Conservation (phyloP, 331 rosid species). For the Prunus yedoensis region DNA sequence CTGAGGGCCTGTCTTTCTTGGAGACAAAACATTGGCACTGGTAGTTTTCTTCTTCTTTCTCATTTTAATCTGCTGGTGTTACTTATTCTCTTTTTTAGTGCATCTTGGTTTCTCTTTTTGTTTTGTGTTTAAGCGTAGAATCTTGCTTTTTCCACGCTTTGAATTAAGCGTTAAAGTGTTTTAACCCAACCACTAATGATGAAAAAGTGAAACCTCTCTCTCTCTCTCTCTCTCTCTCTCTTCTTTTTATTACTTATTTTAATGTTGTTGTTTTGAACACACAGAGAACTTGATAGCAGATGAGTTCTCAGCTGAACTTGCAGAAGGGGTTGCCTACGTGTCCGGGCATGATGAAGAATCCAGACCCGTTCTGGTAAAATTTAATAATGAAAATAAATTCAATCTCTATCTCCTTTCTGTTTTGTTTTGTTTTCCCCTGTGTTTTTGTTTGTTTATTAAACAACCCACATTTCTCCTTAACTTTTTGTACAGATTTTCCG, state of each 20-base stretch:
- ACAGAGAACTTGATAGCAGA: constrained; percentile 88
- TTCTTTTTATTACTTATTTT: neutral
- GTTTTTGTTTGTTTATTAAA: neutral
- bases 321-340: constrained; percentile 87
- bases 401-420: neutral
- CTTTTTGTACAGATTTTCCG: constrained; percentile 64
- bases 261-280: neutral
- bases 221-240: no score
- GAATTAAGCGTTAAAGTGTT: constrained; percentile 34
- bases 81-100: neutral
- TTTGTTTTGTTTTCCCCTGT: no score
- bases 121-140: constrained; percentile 32
- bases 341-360: constrained; percentile 96
- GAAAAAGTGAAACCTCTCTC: neutral
- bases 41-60: constrained; percentile 30
- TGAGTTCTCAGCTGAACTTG: constrained; percentile 90
- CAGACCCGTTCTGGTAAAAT: constrained; percentile 79
- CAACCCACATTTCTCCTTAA: neutral
- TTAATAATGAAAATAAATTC: no score
- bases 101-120: constrained; percentile 13
- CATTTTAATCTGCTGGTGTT: neutral
- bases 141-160: constrained; percentile 41
- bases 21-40: constrained; percentile 79
- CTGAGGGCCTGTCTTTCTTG: constrained; percentile 90
- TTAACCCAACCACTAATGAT: constrained; percentile 34